Evolutionary conservation across 805 yeast species (phyloP).

Genomic region (Lachancea lanzarotensis): DNA sequence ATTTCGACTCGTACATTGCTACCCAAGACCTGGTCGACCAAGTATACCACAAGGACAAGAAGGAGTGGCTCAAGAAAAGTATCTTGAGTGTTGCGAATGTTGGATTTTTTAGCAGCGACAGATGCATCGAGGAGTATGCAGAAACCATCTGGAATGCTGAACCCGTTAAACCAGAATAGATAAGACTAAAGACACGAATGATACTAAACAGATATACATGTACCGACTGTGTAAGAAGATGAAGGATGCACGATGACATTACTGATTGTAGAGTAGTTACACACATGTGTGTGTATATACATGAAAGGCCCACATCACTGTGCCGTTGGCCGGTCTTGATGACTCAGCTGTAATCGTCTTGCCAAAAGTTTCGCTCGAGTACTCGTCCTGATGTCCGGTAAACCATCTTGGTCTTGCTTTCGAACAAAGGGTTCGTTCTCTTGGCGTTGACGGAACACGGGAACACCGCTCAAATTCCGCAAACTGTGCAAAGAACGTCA

Average conservation of each 20-base stretch:
- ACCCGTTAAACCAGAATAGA: constrained; percentile 39
- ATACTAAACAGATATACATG: not conserved
- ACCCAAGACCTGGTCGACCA: constrained; percentile 73
- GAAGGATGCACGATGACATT: no score
- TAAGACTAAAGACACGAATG: not conserved
- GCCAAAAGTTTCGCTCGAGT: not conserved
- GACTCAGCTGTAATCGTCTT: not conserved
- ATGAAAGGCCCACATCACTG: no score
- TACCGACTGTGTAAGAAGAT: no score
- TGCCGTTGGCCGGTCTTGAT: no score
- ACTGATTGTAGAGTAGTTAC: no score
- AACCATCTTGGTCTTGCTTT: not conserved
- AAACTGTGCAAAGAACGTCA: no score
- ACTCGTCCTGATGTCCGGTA: not conserved
- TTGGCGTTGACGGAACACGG: no score
- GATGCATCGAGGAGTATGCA: constrained; percentile 89
- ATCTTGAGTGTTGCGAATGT: constrained; percentile 80
- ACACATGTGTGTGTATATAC: no score
- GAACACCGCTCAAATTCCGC: no score
- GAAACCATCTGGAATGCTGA: constrained; percentile 90
- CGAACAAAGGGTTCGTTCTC: no score
- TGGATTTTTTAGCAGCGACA: constrained; percentile 88
- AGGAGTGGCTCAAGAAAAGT: constrained; percentile 70
- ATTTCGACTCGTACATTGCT: constrained; percentile 78
- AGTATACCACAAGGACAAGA: constrained; percentile 55